Evolutionary conservation across 2,329 filamentous ascomycete genomes (phyloP), one percentile per base, ranked within the genome.

Genomic region (Beauveria caledonica): DNA sequence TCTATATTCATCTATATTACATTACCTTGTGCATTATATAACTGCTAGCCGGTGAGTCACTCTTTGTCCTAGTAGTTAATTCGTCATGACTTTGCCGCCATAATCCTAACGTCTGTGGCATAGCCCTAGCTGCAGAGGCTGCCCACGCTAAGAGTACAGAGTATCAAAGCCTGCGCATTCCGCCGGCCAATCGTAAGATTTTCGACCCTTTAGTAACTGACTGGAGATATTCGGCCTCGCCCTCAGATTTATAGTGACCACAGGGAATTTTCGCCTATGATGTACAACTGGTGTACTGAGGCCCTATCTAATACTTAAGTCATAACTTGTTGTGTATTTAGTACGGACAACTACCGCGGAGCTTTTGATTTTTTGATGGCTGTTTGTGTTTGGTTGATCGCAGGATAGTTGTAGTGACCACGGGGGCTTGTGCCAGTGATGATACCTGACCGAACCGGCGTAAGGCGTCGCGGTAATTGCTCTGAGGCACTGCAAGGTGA

Each of bases 371-470:
- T 49, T 49, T 58, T 23, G 36, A 51, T 58, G 46, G 56, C 56
- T 58, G 23, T 58, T 44, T 51, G 56, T 58, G 56, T 51, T 58
- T 58, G 56, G 56, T 58, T 58, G 45, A 51, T 50, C 36, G 55
- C 23, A 50, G 45, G 46, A 58, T 10, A 58, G 50, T 51, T n/a
- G 2, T 44, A 59, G 23, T 36, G 4, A 59, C 56, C 56, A 59
- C 56, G 23, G 56, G 56, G 48, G 45, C 56, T 33, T 36, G 56
- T 52, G 56, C 56, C 48, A 52, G 46, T 59, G 56, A 59, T 58
- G 55, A 58, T 23, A 50, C 36, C 45, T 58, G 55, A 58, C 55
- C 55, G 55, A 51, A 51, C 55, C 45, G 45, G 55, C 55, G 55
- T 46, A 58, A 58, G 55, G 45, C 55, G 55, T 51, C 39, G 55